Percentiles rank a stretch among this genome's conserved stretches.
These are phyloP conservation scores for Aspergillus nanangensis DNA, from an alignment of 495 filamentous ascomycete species.

Conservation along the genomic window DNA sequence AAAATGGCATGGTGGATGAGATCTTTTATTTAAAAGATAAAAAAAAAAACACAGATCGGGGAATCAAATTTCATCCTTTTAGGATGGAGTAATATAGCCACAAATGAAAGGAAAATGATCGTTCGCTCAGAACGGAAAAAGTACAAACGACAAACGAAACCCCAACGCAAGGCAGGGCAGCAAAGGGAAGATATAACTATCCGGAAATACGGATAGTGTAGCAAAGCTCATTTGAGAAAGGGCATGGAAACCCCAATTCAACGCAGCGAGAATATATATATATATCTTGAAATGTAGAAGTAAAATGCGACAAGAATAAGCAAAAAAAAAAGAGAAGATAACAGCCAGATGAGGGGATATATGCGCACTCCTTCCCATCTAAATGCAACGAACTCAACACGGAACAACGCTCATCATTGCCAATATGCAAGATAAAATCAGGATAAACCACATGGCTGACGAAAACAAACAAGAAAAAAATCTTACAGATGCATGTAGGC, in stretches of 20 bases:
- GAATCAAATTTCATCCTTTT: constrained; percentile 4
- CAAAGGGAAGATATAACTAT: not conserved
- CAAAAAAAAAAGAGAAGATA: constrained; percentile 7
- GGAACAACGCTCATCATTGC: constrained; percentile 37
- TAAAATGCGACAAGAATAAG: constrained; percentile 6
- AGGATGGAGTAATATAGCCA: constrained; percentile 2
- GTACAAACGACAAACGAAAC: constrained; percentile 9
- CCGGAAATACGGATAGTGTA: not conserved
- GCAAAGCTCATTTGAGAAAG: not conserved
- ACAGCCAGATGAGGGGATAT: constrained; percentile 23
- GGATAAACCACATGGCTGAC: constrained; percentile 16
- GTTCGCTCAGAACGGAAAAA: constrained; percentile 9
- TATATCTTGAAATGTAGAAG: constrained; percentile 2
- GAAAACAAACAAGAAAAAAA: constrained; percentile 10
- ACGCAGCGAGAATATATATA: constrained; percentile 9
- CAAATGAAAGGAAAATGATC: constrained; percentile 8
- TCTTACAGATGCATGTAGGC: constrained; percentile 15
- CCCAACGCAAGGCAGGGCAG: constrained; percentile 3
- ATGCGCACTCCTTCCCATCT: constrained; percentile 38
- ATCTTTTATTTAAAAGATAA: no score
- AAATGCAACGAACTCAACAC: constrained; percentile 33
- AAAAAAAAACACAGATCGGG: constrained; percentile 13
- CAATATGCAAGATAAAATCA: constrained; percentile 32
- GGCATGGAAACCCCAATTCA: not conserved
- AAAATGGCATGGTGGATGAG: no score